Percentiles rank a stretch among this genome's conserved stretches.
These are phyloP conservation scores for Petunia axillaris DNA, from an alignment of 257 asterid species.

Conservation along the genomic window DNA sequence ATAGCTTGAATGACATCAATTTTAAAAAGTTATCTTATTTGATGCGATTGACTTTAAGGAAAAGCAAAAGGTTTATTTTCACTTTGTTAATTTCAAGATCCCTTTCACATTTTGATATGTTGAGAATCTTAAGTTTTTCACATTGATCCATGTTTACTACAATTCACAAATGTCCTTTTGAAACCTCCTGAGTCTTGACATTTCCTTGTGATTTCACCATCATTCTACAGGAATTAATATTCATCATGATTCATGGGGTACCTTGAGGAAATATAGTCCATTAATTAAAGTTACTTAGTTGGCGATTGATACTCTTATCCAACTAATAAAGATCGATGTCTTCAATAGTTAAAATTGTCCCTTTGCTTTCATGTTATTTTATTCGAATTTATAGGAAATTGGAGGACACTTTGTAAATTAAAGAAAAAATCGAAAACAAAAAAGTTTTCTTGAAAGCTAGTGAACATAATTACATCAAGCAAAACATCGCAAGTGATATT, in stretches of 20 bases:
- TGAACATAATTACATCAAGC: too few relatives aligned
- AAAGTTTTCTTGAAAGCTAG: too few relatives aligned
- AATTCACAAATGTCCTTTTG: conserved; percentile 22
- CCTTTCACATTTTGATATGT: conserved; percentile 10
- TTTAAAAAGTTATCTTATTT: neutral
- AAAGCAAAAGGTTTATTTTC: neutral
- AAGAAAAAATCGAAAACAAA: too few relatives aligned
- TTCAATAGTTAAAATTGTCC: too few relatives aligned
- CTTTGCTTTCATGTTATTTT: too few relatives aligned
- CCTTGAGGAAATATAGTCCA: neutral
- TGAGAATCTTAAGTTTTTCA: neutral
- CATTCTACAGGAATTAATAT: conserved; percentile 27
- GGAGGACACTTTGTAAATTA: too few relatives aligned
- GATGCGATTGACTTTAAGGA: conserved; percentile 9
- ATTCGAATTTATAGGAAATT: too few relatives aligned
- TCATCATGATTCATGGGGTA: conserved; percentile 17
- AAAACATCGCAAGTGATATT: too few relatives aligned
- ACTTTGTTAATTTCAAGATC: neutral
- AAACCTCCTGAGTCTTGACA: conserved; percentile 33
- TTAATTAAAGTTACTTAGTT: too few relatives aligned
- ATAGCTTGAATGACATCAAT: neutral
- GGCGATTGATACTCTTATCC: too few relatives aligned
- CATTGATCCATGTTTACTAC: neutral
- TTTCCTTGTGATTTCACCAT: conserved; percentile 36
- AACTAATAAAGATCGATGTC: too few relatives aligned